Evolutionary conservation across 2,329 filamentous ascomycete species (phyloP).

Genomic region (Neurospora sp.): DNA sequence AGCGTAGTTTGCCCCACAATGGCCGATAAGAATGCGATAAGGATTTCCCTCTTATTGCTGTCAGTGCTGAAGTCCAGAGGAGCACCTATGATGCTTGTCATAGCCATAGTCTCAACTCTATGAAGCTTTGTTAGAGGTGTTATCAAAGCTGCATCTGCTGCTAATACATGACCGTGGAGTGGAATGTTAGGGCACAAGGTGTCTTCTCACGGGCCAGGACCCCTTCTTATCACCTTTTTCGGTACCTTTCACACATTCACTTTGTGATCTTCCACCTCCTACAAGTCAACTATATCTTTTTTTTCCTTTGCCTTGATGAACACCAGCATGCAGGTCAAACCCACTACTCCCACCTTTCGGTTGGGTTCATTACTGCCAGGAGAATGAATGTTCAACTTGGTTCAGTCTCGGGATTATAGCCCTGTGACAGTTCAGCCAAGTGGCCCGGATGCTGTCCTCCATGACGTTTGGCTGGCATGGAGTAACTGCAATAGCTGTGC

Average conservation of each 20-base stretch:
- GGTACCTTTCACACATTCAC: not conserved
- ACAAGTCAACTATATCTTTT: too few relatives aligned
- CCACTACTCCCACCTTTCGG: not conserved
- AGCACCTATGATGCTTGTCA: not conserved
- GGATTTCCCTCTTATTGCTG: not conserved
- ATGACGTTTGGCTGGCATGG: not conserved
- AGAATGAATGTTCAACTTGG: not conserved
- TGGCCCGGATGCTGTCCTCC: not conserved
- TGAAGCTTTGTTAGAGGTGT: not conserved
- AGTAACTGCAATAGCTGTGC: not conserved
- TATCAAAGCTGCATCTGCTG: not conserved
- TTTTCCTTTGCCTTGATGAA: too few relatives aligned
- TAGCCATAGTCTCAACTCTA: not conserved
- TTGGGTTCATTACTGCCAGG: not conserved
- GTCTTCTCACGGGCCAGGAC: not conserved
- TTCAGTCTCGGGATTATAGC: not conserved
- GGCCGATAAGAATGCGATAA: slow-evolving; percentile 9
- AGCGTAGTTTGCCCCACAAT: slow-evolving; percentile 9
- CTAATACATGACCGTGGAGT: not conserved
- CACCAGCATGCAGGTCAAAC: too few relatives aligned
- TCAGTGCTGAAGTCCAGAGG: not conserved
- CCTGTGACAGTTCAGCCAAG: not conserved
- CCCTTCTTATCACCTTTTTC: not conserved
- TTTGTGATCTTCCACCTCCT: too few relatives aligned
- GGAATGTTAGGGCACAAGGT: not conserved